A percentile compares a stretch with the other conserved stretches of the same genome.
Evolutionary conservation across 768 basidiomycete species (phyloP).

Genomic region (Tylopilus plumbeoviolaceoides): DNA sequence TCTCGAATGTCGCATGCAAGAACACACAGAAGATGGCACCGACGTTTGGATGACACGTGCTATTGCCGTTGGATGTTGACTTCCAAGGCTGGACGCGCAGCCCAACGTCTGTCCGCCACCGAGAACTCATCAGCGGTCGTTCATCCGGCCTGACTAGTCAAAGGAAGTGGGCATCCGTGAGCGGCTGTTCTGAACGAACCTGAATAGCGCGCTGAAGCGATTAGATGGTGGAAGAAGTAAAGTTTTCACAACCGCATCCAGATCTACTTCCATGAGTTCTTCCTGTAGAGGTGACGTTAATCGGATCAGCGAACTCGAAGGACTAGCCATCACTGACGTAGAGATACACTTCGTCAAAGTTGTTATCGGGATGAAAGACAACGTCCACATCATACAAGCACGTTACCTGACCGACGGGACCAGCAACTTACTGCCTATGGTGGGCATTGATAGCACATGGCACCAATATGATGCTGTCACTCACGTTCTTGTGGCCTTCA

Average conservation of each 20-base stretch:
- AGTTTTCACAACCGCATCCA: conserved; percentile 88
- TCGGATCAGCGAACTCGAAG: background rate
- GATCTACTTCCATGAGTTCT: conserved; percentile 99
- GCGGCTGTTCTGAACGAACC: conserved; percentile 84
- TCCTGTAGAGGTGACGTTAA: conserved; percentile 54
- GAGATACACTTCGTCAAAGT: conserved; percentile 95
- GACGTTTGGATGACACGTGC: too few species aligned
- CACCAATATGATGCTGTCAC: conserved; percentile 19
- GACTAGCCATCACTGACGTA: conserved; percentile 50
- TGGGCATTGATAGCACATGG: background rate
- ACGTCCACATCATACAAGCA: conserved; percentile 99
- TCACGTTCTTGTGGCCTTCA: conserved; percentile 96
- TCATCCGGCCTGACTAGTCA: too few species aligned
- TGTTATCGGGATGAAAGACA: conserved; percentile 84
- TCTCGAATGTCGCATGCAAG: too few species aligned
- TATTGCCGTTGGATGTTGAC: too few species aligned
- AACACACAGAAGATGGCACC: too few species aligned
- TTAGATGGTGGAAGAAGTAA: background rate
- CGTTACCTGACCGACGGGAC: conserved; percentile 62
- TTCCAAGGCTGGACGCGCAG: too few species aligned
- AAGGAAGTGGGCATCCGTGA: conserved; percentile 93
- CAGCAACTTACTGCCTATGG: background rate
- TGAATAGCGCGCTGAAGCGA: conserved; percentile 23
- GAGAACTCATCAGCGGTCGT: too few species aligned
- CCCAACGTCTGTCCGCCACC: too few species aligned